phyloP scores from a whole-genome alignment of 805 yeast genomes.

The Wickerhamomyces kurtzmanii region DNA sequence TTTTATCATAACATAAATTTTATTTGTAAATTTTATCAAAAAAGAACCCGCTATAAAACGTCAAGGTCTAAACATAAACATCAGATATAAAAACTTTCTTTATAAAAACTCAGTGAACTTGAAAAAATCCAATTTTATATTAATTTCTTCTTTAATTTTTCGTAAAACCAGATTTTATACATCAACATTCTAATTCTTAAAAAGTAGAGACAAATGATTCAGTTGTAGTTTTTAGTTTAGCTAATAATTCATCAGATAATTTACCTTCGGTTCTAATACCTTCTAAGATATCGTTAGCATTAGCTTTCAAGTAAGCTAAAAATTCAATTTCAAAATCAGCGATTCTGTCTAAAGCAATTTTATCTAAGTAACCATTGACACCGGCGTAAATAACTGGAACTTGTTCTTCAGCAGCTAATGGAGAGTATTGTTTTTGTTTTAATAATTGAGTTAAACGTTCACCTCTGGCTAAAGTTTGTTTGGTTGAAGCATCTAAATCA shows the following conservation, averaged over 20 bases:
- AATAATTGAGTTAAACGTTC: slow-evolving; percentile 99
- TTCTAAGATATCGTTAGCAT: slow-evolving; percentile 74
- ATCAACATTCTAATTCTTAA: too few species aligned
- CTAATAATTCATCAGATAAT: slow-evolving; percentile 80
- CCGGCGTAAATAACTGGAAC: slow-evolving; percentile 98
- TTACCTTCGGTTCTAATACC: slow-evolving; percentile 86
- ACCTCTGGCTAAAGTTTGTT: slow-evolving; percentile 98
- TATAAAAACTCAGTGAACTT: too few species aligned
- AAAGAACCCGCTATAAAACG: too few species aligned
- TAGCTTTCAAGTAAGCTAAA: slow-evolving; percentile 85
- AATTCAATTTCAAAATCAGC: slow-evolving; percentile 88
- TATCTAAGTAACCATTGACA: slow-evolving; percentile 98
- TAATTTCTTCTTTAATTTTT: too few species aligned
- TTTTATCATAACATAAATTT: too few species aligned
- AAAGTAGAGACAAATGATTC: slow-evolving; percentile 90
- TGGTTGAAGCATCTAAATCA: slow-evolving; percentile 98
- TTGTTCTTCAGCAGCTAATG: slow-evolving; percentile 98
- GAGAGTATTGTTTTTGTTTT: slow-evolving; percentile 95
- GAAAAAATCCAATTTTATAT: too few species aligned
- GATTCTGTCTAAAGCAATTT: slow-evolving; percentile 74
- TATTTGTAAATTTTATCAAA: too few species aligned
- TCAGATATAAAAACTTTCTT: too few species aligned
- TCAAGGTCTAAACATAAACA: too few species aligned
- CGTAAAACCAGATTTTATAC: too few species aligned
- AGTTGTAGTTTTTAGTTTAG: slow-evolving; percentile 81